Percentiles rank a stretch among this genome's conserved stretches.
phyloP scores from a whole-genome alignment of 805 yeast species.

The Wickerhamomyces pijperi region DNA sequence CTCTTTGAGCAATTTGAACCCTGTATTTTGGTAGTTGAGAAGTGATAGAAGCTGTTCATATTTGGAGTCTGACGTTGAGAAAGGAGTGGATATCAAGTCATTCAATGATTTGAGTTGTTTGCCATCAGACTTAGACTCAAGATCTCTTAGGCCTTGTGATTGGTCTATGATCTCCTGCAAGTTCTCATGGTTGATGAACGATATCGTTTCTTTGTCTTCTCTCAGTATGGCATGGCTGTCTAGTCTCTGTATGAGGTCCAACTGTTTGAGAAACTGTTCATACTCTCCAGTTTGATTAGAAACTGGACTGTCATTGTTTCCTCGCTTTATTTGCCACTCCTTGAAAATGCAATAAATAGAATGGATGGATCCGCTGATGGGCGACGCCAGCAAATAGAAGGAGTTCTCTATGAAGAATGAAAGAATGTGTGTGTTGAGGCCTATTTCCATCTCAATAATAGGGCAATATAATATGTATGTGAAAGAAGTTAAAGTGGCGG shows the following conservation, averaged over 20 bases:
- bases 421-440: neutral
- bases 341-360: neutral
- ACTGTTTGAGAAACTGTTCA: neutral
- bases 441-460: neutral
- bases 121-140: too few species aligned
- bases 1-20: slow-evolving; percentile 27
- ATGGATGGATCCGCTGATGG: neutral
- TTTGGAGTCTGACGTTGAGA: slow-evolving; percentile 1
- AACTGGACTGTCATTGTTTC: too few species aligned
- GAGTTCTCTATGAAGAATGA: neutral
- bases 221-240: neutral
- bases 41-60: slow-evolving; percentile 7
- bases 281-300: neutral
- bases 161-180: slow-evolving; percentile 2
- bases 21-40: slow-evolving; percentile 27
- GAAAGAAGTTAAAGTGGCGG: too few species aligned
- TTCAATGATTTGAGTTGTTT: too few species aligned
- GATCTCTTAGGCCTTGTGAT: too few species aligned
- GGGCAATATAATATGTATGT: too few species aligned
- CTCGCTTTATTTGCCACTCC: too few species aligned
- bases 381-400: neutral
- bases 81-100: slow-evolving; percentile 1
- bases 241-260: neutral
- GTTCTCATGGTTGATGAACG: neutral
- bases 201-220: neutral